Conservation (phyloP, 2,329 filamentous ascomycete species). For the Penicillium sp. region DNA sequence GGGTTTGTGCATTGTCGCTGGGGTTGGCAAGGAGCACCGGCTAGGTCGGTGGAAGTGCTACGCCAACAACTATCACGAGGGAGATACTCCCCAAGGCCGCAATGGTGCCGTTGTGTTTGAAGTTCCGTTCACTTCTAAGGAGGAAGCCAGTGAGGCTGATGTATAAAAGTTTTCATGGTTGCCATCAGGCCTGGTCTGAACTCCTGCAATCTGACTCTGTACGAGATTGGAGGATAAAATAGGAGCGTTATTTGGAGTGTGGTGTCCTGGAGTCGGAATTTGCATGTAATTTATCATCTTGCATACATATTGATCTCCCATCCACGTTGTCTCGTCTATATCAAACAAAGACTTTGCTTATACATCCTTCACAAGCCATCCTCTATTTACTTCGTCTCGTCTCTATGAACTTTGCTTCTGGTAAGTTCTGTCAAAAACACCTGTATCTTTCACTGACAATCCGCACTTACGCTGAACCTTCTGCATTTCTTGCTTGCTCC, state of each 20-base stretch:
- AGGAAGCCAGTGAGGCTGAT: conserved; percentile 14
- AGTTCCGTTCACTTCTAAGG: conserved; percentile 50
- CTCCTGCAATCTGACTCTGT: not conserved
- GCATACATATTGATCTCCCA: conserved; percentile 9
- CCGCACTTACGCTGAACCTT: too few relatives aligned
- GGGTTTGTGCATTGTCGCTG: conserved; percentile 79
- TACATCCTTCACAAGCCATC: too few relatives aligned
- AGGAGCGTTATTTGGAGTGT: conserved; percentile 15
- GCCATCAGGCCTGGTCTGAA: not conserved
- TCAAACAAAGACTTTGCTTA: too few relatives aligned
- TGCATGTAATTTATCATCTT: conserved; percentile 16
- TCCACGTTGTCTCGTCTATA: too few relatives aligned
- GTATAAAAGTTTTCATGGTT: conserved; percentile 16
- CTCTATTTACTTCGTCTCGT: too few relatives aligned
- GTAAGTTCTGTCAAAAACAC: too few relatives aligned
- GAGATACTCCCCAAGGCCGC: conserved; percentile 48
- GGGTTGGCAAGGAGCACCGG: conserved; percentile 77
- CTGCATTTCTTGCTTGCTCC: too few relatives aligned
- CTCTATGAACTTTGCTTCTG: too few relatives aligned
- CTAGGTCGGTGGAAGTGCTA: conserved; percentile 71
- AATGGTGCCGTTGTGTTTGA: conserved; percentile 90
- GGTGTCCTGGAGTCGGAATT: conserved; percentile 22
- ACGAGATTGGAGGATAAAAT: conserved; percentile 7
- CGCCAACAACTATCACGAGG: conserved; percentile 35
- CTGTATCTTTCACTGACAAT: too few relatives aligned